Evolutionary conservation across 2,329 filamentous ascomycete species (phyloP).

Genomic region (Endocalyx cinctus): DNA sequence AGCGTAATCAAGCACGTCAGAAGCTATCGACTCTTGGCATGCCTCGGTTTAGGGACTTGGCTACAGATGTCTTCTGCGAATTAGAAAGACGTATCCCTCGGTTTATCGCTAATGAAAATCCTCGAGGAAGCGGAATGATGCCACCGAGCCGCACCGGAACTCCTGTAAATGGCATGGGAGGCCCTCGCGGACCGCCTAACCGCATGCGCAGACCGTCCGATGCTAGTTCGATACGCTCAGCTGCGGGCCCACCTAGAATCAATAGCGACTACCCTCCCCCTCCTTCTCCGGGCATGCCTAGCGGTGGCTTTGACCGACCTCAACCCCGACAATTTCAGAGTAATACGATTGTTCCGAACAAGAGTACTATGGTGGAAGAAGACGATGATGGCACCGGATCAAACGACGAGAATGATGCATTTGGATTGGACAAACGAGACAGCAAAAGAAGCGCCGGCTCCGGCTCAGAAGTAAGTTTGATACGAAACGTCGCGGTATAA

Average conservation of each 20-base stretch:
- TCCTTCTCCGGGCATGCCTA: conserved; percentile 53
- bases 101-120: conserved; percentile 67
- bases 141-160: conserved; percentile 57
- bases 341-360: conserved; percentile 95
- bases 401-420: conserved; percentile 57
- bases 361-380: conserved; percentile 95
- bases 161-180: conserved; percentile 53
- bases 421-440: conserved; percentile 49
- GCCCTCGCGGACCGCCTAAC: conserved; percentile 47
- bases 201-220: conserved; percentile 56
- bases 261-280: conserved; percentile 49
- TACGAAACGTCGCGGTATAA: too few relatives aligned
- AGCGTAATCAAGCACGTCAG: conserved; percentile 95
- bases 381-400: conserved; percentile 68
- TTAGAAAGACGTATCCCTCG: conserved; percentile 84
- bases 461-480: conserved; percentile 35
- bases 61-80: conserved; percentile 94
- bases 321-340: conserved; percentile 87
- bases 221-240: conserved; percentile 54
- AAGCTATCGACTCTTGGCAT: conserved; percentile 86
- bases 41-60: conserved; percentile 83
- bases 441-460: conserved; percentile 29
- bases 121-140: too few relatives aligned
- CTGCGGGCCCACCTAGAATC: conserved; percentile 23
- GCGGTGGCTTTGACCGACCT: conserved; percentile 68